Percentiles rank a stretch among this genome's conserved stretches.
These are phyloP conservation scores for Dioszegia aurantiaca DNA, from an alignment of 768 basidiomycete genomes.

Conservation along the genomic window DNA sequence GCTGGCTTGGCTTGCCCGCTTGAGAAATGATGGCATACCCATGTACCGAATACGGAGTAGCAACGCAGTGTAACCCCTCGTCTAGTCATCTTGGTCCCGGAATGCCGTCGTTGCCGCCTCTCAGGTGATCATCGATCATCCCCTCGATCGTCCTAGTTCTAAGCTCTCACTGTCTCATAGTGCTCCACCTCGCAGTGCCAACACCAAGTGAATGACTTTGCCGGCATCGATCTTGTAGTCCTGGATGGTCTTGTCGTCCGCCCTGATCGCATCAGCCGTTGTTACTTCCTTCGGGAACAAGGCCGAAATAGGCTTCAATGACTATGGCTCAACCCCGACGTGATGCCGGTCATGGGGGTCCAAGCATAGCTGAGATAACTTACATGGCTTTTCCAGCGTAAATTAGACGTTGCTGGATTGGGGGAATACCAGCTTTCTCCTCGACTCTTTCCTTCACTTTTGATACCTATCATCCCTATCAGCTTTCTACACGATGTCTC, in stretches of 20 bases:
- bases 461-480: too few species aligned
- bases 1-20: too few species aligned
- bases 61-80: too few species aligned
- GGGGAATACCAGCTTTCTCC: conserved; percentile 96
- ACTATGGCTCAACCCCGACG: too few species aligned
- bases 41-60: too few species aligned
- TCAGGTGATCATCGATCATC: too few species aligned
- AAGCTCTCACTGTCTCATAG: conserved; percentile 7
- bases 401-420: conserved; percentile 90
- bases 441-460: conserved; percentile 97
- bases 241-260: conserved; percentile 83
- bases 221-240: conserved; percentile 82
- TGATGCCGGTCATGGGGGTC: too few species aligned
- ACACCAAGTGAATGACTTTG: conserved; percentile 85
- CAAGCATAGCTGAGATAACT: conserved; percentile 22
- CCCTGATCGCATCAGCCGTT: conserved; percentile 57
- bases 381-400: conserved; percentile 90
- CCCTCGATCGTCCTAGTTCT: not conserved
- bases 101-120: not conserved
- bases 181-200: conserved; percentile 84
- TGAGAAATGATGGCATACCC: too few species aligned
- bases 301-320: too few species aligned
- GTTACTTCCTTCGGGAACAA: not conserved
- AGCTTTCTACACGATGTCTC: too few species aligned
- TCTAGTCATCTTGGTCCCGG: too few species aligned